Conservation (phyloP, 2,329 filamentous ascomycete genomes). For the Aspergillus sp. region DNA sequence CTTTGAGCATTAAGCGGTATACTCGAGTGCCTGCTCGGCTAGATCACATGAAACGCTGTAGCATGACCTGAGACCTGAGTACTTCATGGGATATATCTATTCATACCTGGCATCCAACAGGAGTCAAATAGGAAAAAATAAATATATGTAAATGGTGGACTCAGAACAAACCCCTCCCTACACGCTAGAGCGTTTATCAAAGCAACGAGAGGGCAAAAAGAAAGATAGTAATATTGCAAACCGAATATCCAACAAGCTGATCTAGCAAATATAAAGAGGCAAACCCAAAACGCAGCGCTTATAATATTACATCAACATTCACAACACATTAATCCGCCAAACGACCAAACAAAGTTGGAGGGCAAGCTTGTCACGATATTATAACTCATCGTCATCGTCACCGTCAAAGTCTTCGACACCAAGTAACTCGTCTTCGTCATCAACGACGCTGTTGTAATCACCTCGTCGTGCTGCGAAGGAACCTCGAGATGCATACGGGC, state of each 20-base stretch:
- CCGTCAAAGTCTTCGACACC: slow-evolving; percentile 85
- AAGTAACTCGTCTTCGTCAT: slow-evolving; percentile 90
- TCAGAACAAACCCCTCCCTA: not conserved
- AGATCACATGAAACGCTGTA: not conserved
- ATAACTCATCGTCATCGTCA: slow-evolving; percentile 71
- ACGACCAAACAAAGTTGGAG: not conserved
- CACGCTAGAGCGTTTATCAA: not conserved
- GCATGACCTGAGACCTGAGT: not conserved
- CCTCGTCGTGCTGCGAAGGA: slow-evolving; percentile 83
- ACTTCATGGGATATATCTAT: too few species aligned
- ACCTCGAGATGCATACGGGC: slow-evolving; percentile 81
- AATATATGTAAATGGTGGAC: not conserved
- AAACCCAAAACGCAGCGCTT: not conserved
- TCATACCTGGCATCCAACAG: too few species aligned
- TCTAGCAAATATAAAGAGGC: not conserved
- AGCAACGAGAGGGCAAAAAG: not conserved
- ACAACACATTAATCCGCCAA: slow-evolving; percentile 3
- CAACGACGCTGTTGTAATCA: slow-evolving; percentile 86
- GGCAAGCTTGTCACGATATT: slow-evolving; percentile 1
- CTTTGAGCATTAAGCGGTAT: slow-evolving; percentile 38
- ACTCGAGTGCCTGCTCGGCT: not conserved
- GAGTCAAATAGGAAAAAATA: not conserved
- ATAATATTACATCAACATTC: slow-evolving; percentile 1
- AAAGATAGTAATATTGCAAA: not conserved
- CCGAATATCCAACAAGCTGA: not conserved